A percentile compares a stretch with the other conserved stretches of the same genome.
These are phyloP conservation scores for Viola odorata DNA, from an alignment of 345 rosid species.

Conservation along the genomic window DNA sequence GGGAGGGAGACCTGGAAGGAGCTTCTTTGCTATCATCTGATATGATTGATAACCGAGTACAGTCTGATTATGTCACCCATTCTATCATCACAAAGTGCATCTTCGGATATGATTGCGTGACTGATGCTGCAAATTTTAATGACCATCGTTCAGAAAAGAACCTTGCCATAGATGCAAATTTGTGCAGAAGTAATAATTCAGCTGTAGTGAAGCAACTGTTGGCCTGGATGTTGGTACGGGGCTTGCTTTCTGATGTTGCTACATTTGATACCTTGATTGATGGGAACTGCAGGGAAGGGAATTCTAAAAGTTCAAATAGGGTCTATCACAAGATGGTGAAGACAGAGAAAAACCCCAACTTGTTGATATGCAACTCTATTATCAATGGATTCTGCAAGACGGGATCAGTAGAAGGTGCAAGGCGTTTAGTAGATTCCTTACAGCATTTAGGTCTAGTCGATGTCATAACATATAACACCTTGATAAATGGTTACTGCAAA, in stretches of 20 bases:
- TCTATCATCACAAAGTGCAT: constrained; percentile 46
- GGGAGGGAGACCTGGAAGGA: constrained; percentile 48
- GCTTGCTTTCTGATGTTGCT: constrained; percentile 15
- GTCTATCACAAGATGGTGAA: constrained; percentile 39
- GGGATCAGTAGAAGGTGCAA: constrained; percentile 26
- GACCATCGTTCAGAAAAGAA: neutral
- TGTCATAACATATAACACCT: constrained; percentile 44
- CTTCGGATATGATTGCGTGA: constrained; percentile 35
- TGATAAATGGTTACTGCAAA: constrained; percentile 38
- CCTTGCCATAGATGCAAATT: constrained; percentile 5
- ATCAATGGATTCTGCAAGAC: constrained; percentile 54
- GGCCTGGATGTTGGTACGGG: constrained; percentile 10
- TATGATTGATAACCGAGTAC: constrained; percentile 39
- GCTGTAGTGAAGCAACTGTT: constrained; percentile 6
- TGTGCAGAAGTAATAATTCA: constrained; percentile 9
- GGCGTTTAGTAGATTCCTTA: constrained; percentile 18
- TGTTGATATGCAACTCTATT: constrained; percentile 47
- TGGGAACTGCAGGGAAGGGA: constrained; percentile 9
- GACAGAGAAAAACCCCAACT: constrained; percentile 34
- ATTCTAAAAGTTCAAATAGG: constrained; percentile 9
- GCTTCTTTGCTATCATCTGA: constrained; percentile 38
- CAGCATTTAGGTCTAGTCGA: constrained; percentile 27
- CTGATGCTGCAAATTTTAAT: constrained; percentile 12
- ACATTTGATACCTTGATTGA: constrained; percentile 14
- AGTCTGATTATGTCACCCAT: constrained; percentile 42